Base-by-base conservation (phyloP, 225 moss, liverwort and hornwort genomes). In the Anthoceros angustus region DNA sequence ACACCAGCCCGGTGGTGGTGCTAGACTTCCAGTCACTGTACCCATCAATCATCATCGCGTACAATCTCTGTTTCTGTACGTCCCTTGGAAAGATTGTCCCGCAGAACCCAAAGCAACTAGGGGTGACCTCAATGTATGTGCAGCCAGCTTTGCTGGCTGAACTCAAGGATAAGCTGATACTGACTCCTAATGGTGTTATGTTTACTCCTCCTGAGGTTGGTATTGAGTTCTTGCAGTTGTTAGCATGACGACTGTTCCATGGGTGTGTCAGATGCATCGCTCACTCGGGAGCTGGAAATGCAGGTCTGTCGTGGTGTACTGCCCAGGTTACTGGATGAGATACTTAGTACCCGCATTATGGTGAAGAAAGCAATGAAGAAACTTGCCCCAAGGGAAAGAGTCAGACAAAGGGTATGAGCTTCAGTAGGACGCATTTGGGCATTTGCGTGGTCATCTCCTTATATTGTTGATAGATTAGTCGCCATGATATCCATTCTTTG, bases 361-460 rank as follows among this genome's bases (percentile, higher is more conserved):
- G 98, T 98, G 25, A 98, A 98, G 80, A 85, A 92, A 75, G 92
- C 92, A 40, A 98, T 98, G 98, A 98, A 98, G 76, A 79, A 86
- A 60, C 78, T 98, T 39, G 63, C 87, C 67, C 75, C 83, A 20
- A 84, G 92, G 62, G 84, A 89, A 64, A 83, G 79, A 69, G 98
- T 98, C 42, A 80, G 92, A 46, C 87, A 92, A 71, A 83, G 98
- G 76, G 98, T 98, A 83, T 39, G 73, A 66, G 50, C 42, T 41
- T 48, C 16, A 41, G 7, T 15, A 45, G 24, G 2, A 26, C 23
- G 4, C 42, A 24, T 66, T 16, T 3, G 15, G 24, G 42, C 8
- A 42, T 6, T n/a, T 16, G 12, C 14, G 2, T 42, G 23, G 14
- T 15, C 42, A 40, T 42, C 40, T 66, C 42, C 40, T 25, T 8